Percentiles rank a stretch among this genome's conserved stretches.
phyloP scores from a whole-genome alignment of 2,329 filamentous ascomycete species.

The Fusarium anguioides region DNA sequence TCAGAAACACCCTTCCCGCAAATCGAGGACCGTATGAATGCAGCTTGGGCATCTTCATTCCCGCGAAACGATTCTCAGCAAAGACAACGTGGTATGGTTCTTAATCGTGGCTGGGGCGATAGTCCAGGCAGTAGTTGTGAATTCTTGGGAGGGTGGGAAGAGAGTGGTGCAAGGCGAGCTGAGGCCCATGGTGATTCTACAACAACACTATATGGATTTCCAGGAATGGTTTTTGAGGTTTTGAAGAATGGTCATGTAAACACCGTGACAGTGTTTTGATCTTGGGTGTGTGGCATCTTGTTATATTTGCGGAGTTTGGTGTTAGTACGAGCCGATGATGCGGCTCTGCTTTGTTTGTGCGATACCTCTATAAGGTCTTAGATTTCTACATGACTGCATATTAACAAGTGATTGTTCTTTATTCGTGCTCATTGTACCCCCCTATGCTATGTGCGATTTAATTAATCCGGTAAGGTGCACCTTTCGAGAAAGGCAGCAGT shows the following conservation, averaged over 20 bases:
- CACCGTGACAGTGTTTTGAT: conserved; percentile 85
- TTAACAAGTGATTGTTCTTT: neutral
- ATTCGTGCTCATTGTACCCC: neutral
- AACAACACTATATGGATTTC: conserved; percentile 92
- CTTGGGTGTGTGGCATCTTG: neutral
- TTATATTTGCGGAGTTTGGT: conserved; percentile 27
- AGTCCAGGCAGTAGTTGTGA: conserved; percentile 92
- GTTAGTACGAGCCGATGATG: conserved; percentile 6
- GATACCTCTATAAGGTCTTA: conserved; percentile 20
- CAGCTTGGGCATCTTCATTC: conserved; percentile 76
- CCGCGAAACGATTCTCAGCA: conserved; percentile 62
- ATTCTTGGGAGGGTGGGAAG: conserved; percentile 86
- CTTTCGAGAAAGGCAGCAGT: neutral
- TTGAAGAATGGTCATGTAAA: conserved; percentile 92
- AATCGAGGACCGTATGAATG: conserved; percentile 74
- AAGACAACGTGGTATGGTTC: conserved; percentile 79
- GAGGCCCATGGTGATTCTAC: conserved; percentile 68
- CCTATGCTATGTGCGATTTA: neutral
- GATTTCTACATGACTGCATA: neutral
- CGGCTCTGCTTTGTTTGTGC: neutral
- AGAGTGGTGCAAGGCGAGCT: conserved; percentile 68
- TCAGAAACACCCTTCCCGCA: conserved; percentile 84
- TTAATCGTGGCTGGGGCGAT: conserved; percentile 91
- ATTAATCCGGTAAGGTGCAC: neutral
- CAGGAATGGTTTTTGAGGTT: conserved; percentile 94